A percentile compares a stretch with the other conserved stretches of the same genome.
Evolutionary conservation across 192 early-diverging fungal genomes (phyloP).

Genomic region (Gigaspora rosea): DNA sequence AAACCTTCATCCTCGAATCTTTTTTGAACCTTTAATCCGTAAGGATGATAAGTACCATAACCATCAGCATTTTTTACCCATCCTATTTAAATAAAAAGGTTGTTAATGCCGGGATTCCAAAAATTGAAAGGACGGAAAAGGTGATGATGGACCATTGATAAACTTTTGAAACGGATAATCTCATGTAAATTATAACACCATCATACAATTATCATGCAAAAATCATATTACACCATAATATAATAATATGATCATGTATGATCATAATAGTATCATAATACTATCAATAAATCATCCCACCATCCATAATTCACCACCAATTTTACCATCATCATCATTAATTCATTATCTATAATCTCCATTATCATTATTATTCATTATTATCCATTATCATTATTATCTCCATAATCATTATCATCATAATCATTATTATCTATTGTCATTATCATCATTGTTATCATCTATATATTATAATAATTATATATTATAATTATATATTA

Average conservation of each 20-base stretch:
- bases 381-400: too few relatives aligned
- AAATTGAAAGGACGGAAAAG: background rate
- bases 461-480: too few relatives aligned
- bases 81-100: background rate
- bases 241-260: too few relatives aligned
- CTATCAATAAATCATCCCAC: background rate
- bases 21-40: slow-evolving; percentile 27
- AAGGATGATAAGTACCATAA: slow-evolving; percentile 29
- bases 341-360: too few relatives aligned
- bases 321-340: too few relatives aligned
- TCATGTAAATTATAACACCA: background rate
- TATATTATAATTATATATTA: too few relatives aligned
- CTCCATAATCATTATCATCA: too few relatives aligned
- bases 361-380: background rate
- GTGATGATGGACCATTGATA: background rate
- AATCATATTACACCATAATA: too few relatives aligned
- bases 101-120: background rate
- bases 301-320: too few relatives aligned
- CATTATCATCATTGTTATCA: too few relatives aligned
- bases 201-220: background rate
- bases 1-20: slow-evolving; percentile 32
- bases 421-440: too few relatives aligned
- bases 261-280: too few relatives aligned
- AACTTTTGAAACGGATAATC: background rate
- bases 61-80: slow-evolving; percentile 18